A percentile compares a stretch with the other conserved stretches of the same genome.
These are phyloP conservation scores for Pleurotus platypus DNA, from an alignment of 768 basidiomycete genomes.

Conservation along the genomic window DNA sequence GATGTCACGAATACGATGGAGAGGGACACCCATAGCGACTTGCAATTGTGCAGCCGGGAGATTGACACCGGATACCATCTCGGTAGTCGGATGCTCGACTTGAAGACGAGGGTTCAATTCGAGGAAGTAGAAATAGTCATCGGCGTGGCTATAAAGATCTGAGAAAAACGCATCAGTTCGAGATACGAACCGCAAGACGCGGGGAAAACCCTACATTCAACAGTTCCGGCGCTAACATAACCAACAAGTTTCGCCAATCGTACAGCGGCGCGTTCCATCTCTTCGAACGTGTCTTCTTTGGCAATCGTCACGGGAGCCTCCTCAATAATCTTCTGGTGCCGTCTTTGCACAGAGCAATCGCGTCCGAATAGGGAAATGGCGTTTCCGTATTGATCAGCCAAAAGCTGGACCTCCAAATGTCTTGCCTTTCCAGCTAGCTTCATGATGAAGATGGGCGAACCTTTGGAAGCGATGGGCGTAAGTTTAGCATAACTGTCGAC, in stretches of 20 bases:
- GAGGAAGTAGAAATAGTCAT: conserved; percentile 95
- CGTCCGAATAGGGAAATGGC: conserved; percentile 99
- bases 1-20: conserved; percentile 94
- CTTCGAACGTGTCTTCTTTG: conserved; percentile 83
- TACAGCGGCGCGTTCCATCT: conserved; percentile 99
- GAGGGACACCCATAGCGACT: conserved; percentile 95
- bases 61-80: conserved; percentile 99
- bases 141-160: conserved; percentile 94
- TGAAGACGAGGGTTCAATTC: conserved; percentile 99
- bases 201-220: conserved; percentile 69
- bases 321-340: conserved; percentile 99
- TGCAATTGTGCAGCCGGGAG: conserved; percentile 96
- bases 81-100: conserved; percentile 99
- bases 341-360: conserved; percentile 98
- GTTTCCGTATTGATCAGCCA: conserved; percentile 99
- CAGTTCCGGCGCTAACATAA: conserved; percentile 98
- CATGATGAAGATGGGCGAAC: conserved; percentile 99
- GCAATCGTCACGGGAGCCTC: conserved; percentile 99
- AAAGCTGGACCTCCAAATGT: conserved; percentile 95
- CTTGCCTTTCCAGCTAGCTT: conserved; percentile 97
- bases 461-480: conserved; percentile 29
- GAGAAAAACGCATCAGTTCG: neutral
- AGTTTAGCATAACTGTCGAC: conserved; percentile 9
- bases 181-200: conserved; percentile 3
- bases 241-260: conserved; percentile 98